Percentiles rank a stretch among this genome's conserved stretches.
These are phyloP conservation scores for Pleurotus eryngii DNA, from an alignment of 768 basidiomycete species.

Conservation along the genomic window DNA sequence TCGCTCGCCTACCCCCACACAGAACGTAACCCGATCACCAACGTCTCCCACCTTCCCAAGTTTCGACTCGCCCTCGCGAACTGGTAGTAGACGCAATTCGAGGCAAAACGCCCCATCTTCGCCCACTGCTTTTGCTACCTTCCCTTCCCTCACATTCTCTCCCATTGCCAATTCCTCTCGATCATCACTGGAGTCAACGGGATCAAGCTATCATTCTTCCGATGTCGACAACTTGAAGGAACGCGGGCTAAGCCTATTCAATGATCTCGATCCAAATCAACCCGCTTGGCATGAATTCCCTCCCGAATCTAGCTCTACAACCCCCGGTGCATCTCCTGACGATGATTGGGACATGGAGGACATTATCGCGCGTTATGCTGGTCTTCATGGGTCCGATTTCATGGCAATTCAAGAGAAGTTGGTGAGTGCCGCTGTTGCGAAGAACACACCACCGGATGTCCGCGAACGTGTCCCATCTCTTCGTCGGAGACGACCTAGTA, in stretches of 20 bases:
- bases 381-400: constrained; percentile 70
- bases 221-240: constrained; percentile 57
- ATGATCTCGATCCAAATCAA: constrained; percentile 44
- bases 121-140: constrained; percentile 48
- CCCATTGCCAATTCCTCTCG: constrained; percentile 72
- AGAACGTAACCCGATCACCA: constrained; percentile 50
- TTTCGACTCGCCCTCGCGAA: constrained; percentile 35
- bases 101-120: constrained; percentile 49
- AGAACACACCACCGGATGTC: constrained; percentile 51
- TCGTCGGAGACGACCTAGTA: constrained; percentile 72
- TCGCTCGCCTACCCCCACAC: constrained; percentile 70
- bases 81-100: constrained; percentile 47
- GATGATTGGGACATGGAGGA: constrained; percentile 64
- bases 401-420: constrained; percentile 73
- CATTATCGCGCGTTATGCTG: constrained; percentile 59
- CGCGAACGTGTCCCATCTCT: constrained; percentile 69
- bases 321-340: constrained; percentile 48
- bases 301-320: constrained; percentile 39
- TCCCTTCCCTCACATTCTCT: constrained; percentile 62
- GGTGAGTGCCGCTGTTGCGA: constrained; percentile 57
- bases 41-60: constrained; percentile 48
- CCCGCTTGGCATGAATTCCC: constrained; percentile 66
- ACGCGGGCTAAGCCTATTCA: constrained; percentile 49
- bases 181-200: constrained; percentile 74
- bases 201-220: constrained; percentile 85